These are phyloP conservation scores for Aulographum hederae DNA, from an alignment of 2,329 filamentous ascomycete species.

Conservation along the genomic window DNA sequence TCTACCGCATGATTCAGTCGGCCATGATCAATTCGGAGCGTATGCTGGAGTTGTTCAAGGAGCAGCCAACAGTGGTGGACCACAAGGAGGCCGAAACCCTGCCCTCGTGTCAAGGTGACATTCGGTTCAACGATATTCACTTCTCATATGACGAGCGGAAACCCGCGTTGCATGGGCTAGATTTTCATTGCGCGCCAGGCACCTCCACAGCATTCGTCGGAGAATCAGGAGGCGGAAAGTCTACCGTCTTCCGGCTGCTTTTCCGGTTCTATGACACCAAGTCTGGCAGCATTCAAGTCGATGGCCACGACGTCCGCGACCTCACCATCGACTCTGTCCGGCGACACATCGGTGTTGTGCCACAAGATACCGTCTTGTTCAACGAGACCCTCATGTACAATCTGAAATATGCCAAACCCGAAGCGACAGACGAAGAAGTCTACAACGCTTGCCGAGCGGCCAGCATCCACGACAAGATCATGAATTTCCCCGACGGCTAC, in stretches of 20 bases:
- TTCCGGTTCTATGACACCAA: slow-evolving; percentile 90
- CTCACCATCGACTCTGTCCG: slow-evolving; percentile 89
- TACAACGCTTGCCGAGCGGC: slow-evolving; percentile 68
- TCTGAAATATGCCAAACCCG: slow-evolving; percentile 69
- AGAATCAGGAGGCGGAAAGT: slow-evolving; percentile 93
- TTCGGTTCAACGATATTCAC: slow-evolving; percentile 73
- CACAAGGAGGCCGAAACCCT: slow-evolving; percentile 45
- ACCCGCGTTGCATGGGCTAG: slow-evolving; percentile 65
- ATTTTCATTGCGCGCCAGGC: slow-evolving; percentile 71
- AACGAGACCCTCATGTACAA: slow-evolving; percentile 95
- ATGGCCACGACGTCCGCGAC: slow-evolving; percentile 67
- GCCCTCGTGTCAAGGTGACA: slow-evolving; percentile 55
- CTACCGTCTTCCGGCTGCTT: slow-evolving; percentile 84
- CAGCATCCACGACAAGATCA: slow-evolving; percentile 82
- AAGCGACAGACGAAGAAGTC: slow-evolving; percentile 64
- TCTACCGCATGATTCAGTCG: slow-evolving; percentile 89
- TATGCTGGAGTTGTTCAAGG: slow-evolving; percentile 89
- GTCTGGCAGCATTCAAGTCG: slow-evolving; percentile 64
- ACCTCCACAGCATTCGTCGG: slow-evolving; percentile 93
- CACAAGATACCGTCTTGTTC: slow-evolving; percentile 89
- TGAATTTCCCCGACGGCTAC: slow-evolving; percentile 76
- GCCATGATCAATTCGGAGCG: slow-evolving; percentile 96
- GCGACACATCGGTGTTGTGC: slow-evolving; percentile 82
- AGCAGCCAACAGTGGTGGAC: slow-evolving; percentile 81
- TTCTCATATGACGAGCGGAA: slow-evolving; percentile 83